phyloP scores from a whole-genome alignment of 1,284 basidiomycete genomes.

The Lentinula novae-zelandiae region DNA sequence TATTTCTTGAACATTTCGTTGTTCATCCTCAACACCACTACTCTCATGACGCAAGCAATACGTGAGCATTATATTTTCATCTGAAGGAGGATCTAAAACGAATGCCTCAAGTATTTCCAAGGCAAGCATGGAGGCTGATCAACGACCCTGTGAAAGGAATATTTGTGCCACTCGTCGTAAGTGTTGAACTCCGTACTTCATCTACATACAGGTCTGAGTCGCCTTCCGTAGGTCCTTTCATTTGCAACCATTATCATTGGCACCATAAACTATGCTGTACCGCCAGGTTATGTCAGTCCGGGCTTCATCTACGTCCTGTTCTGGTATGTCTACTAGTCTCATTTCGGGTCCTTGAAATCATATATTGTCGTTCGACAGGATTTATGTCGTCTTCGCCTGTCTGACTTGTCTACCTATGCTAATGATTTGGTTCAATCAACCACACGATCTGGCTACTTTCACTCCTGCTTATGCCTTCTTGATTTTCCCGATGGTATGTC shows the following conservation, averaged over 20 bases:
- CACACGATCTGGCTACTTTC: conserved; percentile 40
- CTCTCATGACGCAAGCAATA: conserved; percentile 39
- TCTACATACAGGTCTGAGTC: not conserved
- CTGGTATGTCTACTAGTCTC: conserved; percentile 30
- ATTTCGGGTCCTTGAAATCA: not conserved
- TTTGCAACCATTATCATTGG: conserved; percentile 51
- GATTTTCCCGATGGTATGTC: conserved; percentile 41
- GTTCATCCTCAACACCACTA: conserved; percentile 39
- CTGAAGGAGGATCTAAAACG: not conserved
- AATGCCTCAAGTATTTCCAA: conserved; percentile 35
- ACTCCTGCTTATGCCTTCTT: conserved; percentile 48
- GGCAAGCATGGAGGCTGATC: conserved; percentile 37
- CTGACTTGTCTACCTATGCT: conserved; percentile 45
- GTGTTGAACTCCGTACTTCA: not conserved
- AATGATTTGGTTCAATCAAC: conserved; percentile 48
- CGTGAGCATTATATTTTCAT: conserved; percentile 25
- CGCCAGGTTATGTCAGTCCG: conserved; percentile 29
- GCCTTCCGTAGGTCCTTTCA: conserved; percentile 33
- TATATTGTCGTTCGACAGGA: conserved; percentile 24
- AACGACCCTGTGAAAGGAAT: conserved; percentile 43
- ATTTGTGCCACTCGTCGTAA: conserved; percentile 42
- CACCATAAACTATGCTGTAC: conserved; percentile 43
- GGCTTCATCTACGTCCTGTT: conserved; percentile 37
- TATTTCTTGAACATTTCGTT: conserved; percentile 43
- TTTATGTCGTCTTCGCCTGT: conserved; percentile 38